Percentiles rank a stretch among this genome's conserved stretches.
phyloP scores from a whole-genome alignment of 768 basidiomycete genomes.

The Atractiella rhizophila region DNA sequence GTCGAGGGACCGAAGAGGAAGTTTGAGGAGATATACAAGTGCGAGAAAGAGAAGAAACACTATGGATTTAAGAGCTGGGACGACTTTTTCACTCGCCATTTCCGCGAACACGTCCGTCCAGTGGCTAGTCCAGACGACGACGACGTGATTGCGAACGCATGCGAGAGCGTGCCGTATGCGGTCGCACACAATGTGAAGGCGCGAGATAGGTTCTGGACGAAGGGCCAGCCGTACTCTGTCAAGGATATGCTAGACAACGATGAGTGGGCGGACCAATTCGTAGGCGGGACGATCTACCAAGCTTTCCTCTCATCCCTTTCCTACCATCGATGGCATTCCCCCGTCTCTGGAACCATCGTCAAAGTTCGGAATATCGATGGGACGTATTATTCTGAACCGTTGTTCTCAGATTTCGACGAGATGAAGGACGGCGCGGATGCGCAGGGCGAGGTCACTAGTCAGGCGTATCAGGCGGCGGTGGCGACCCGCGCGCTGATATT shows the following conservation, averaged over 20 bases:
- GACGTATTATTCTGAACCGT: conserved; percentile 21
- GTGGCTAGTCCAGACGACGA: conserved; percentile 21
- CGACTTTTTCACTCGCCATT: conserved; percentile 31
- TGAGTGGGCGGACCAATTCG: conserved; percentile 24
- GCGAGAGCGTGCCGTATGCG: conserved; percentile 32
- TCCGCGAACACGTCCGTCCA: conserved; percentile 26
- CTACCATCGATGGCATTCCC: conserved; percentile 42
- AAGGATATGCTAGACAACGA: conserved; percentile 31
- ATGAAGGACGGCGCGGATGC: conserved; percentile 15
- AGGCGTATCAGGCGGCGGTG: conserved; percentile 23
- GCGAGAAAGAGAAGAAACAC: conserved; percentile 24
- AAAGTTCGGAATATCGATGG: conserved; percentile 25
- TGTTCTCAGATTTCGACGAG: conserved; percentile 24
- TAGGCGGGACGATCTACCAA: conserved; percentile 30
- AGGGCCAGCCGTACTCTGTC: conserved; percentile 37
- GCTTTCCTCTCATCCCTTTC: conserved; percentile 32
- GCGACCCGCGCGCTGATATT: conserved; percentile 33
- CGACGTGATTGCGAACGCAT: conserved; percentile 28
- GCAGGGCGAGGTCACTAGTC: conserved; percentile 11
- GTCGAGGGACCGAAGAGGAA: conserved; percentile 13
- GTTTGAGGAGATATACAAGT: conserved; percentile 26
- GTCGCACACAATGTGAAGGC: conserved; percentile 24
- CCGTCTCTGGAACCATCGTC: conserved; percentile 29
- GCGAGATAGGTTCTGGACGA: conserved; percentile 35
- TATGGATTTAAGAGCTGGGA: conserved; percentile 28